Conservation (phyloP, 2,329 filamentous ascomycete species). For the Calonectria ilicicola region DNA sequence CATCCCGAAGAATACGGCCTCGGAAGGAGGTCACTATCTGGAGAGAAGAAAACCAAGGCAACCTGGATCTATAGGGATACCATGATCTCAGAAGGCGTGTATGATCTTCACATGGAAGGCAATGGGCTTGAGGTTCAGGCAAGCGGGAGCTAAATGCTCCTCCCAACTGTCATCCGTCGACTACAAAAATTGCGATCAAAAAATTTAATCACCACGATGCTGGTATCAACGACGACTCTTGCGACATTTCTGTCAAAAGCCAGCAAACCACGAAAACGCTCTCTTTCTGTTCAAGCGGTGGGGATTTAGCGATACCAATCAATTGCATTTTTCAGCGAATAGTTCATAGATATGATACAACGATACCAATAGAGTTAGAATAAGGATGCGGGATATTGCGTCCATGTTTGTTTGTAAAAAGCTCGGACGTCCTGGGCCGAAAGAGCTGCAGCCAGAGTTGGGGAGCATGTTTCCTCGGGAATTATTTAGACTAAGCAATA, state of each 20-base stretch:
- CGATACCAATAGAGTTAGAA: neutral
- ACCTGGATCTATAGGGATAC: slow-evolving; percentile 7
- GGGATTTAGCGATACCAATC: neutral
- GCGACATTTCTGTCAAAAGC: neutral
- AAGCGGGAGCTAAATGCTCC: neutral
- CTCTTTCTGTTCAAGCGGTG: neutral
- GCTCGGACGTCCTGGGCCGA: neutral
- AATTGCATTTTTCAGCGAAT: neutral
- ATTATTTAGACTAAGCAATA: neutral
- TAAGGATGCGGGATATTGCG: neutral
- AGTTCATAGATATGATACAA: neutral
- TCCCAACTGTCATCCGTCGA: neutral
- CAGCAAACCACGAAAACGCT: neutral
- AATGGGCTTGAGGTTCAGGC: neutral
- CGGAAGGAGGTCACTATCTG: neutral
- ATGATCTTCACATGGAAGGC: slow-evolving; percentile 11
- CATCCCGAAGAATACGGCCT: neutral
- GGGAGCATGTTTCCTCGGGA: neutral
- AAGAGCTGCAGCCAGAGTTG: neutral
- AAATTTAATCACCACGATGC: too few relatives aligned
- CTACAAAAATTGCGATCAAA: neutral
- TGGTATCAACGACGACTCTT: neutral
- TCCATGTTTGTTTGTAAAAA: neutral
- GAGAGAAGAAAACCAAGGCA: neutral
- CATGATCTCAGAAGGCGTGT: neutral